phyloP scores from a whole-genome alignment of 306 rosid genomes.

The Vigna reflexopilosa region DNA sequence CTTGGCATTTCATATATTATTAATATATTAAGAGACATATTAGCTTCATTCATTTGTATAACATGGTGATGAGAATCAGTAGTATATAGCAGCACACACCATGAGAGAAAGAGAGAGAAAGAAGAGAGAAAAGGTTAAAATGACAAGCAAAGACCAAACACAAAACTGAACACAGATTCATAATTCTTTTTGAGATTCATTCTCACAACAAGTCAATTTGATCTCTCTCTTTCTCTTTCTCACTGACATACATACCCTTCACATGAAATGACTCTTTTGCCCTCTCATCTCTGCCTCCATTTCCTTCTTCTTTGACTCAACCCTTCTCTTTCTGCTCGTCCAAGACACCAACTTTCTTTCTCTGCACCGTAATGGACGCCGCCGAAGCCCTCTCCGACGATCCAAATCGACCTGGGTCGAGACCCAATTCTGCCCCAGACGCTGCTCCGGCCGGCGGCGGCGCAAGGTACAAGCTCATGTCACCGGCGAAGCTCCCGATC shows the following conservation, averaged over 20 bases:
- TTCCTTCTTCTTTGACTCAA: slow-evolving; percentile 25
- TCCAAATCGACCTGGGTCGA: slow-evolving; percentile 43
- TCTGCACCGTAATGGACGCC: slow-evolving; percentile 55
- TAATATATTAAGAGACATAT: too few species aligned
- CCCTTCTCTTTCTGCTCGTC: not conserved
- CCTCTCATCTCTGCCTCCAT: slow-evolving; percentile 45
- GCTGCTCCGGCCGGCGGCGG: slow-evolving; percentile 27
- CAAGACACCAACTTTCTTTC: not conserved
- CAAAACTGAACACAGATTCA: not conserved
- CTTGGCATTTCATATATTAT: too few species aligned
- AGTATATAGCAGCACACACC: not conserved
- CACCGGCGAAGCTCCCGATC: slow-evolving; percentile 99
- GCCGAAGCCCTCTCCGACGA: slow-evolving; percentile 40
- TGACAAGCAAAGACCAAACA: slow-evolving; percentile 38
- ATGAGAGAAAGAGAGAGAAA: not conserved
- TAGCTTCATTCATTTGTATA: not conserved
- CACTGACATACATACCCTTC: not conserved
- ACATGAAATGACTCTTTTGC: slow-evolving; percentile 54
- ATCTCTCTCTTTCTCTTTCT: slow-evolving; percentile 50
- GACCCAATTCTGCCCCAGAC: slow-evolving; percentile 23
- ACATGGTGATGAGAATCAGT: not conserved
- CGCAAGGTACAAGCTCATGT: slow-evolving; percentile 91
- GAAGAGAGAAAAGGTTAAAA: slow-evolving; percentile 56
- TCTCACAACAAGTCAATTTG: slow-evolving; percentile 57
- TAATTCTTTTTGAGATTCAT: slow-evolving; percentile 42